These are phyloP conservation scores for Zoysia matrella DNA, from an alignment of 202 grass and related monocot species.

Conservation along the genomic window DNA sequence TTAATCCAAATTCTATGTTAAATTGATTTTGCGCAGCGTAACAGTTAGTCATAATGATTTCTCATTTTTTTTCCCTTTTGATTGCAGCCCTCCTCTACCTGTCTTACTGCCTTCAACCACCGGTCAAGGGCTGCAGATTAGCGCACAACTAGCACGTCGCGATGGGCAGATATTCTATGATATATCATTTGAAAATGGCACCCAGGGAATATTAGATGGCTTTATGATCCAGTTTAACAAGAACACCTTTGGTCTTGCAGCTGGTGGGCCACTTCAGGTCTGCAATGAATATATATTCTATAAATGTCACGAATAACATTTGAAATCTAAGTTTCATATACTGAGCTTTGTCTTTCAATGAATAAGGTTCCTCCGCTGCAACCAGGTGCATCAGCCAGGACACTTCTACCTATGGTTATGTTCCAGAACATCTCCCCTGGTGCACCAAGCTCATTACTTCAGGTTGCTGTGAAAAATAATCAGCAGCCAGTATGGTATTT, in stretches of 20 bases:
- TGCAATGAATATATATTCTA: slow-evolving; percentile 20
- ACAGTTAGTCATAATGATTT: not conserved
- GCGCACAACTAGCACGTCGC: slow-evolving; percentile 71
- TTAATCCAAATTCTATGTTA: slow-evolving; percentile 4
- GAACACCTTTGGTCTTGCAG: slow-evolving; percentile 93
- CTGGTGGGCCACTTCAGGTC: slow-evolving; percentile 91
- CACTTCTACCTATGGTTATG: slow-evolving; percentile 83
- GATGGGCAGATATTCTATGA: slow-evolving; percentile 96
- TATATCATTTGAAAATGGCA: slow-evolving; percentile 84
- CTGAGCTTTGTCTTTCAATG: slow-evolving; percentile 39
- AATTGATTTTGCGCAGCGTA: slow-evolving; percentile 15
- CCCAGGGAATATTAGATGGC: slow-evolving; percentile 76
- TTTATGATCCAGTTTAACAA: slow-evolving; percentile 99
- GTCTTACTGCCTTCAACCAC: slow-evolving; percentile 77
- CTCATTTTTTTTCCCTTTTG: slow-evolving; percentile 20
- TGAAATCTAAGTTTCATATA: slow-evolving; percentile 22
- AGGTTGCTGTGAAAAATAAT: slow-evolving; percentile 96
- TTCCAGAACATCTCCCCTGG: slow-evolving; percentile 87
- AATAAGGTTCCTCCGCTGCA: slow-evolving; percentile 79
- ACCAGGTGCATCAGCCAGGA: slow-evolving; percentile 79
- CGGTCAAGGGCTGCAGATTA: slow-evolving; percentile 96
- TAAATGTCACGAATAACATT: not conserved
- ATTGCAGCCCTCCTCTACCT: slow-evolving; percentile 73
- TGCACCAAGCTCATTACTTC: slow-evolving; percentile 71
- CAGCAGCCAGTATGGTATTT: slow-evolving; percentile 99